A percentile compares a stretch with the other conserved stretches of the same genome.
These are phyloP conservation scores for Jatropha curcas DNA, from an alignment of 345 rosid species.

Conservation along the genomic window DNA sequence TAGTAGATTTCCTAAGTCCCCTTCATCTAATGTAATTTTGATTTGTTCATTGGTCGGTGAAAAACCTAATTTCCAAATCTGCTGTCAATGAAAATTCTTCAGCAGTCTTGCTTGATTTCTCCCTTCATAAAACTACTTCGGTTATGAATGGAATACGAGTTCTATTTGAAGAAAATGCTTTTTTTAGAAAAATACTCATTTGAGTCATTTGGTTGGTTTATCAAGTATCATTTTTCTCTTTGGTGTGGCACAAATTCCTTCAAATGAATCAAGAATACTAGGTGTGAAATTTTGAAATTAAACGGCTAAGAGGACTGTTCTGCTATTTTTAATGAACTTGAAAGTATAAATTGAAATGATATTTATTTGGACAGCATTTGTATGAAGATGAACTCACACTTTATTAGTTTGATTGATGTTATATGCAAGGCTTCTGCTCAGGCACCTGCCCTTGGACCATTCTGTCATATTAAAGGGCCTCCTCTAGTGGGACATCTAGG, in stretches of 20 bases:
- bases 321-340: neutral
- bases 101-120: neutral
- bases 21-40: neutral
- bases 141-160: neutral
- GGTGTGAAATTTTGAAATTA: too few relatives aligned
- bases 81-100: neutral
- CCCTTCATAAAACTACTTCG: neutral
- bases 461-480: constrained; percentile 12
- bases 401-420: constrained; percentile 56
- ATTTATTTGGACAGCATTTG: neutral
- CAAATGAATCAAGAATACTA: too few relatives aligned
- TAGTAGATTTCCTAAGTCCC: too few relatives aligned
- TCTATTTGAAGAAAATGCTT: neutral
- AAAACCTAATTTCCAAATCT: neutral
- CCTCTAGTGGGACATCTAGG: constrained; percentile 32
- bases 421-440: constrained; percentile 61
- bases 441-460: constrained; percentile 20
- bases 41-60: neutral
- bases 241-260: too few relatives aligned
- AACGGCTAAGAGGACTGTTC: neutral
- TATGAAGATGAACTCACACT: constrained; percentile 27
- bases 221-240: neutral
- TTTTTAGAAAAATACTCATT: neutral
- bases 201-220: neutral
- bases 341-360: neutral